phyloP scores from a whole-genome alignment of 805 yeast species.

The Ogataea methylovora region DNA sequence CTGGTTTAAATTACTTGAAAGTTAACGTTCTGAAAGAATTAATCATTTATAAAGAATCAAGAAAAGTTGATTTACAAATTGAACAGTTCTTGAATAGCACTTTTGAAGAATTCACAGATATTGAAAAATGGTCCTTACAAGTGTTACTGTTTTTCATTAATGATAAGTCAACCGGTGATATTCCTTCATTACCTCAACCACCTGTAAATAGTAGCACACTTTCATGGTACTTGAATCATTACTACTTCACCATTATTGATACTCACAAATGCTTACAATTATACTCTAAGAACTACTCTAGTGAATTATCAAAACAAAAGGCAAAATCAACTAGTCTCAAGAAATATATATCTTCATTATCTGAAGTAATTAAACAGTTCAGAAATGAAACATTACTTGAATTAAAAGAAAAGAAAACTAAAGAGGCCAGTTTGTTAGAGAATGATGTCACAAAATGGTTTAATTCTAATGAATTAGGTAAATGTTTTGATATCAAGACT shows the following conservation, averaged over 20 bases:
- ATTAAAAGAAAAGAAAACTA: constrained; percentile 7
- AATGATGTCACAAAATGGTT: constrained; percentile 11
- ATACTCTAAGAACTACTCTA: constrained; percentile 1
- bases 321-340: neutral
- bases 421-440: constrained; percentile 6
- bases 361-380: constrained; percentile 4
- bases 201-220: neutral
- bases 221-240: too few relatives aligned
- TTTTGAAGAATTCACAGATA: neutral
- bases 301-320: neutral
- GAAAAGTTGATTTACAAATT: constrained; percentile 16
- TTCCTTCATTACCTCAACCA: neutral
- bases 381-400: constrained; percentile 9
- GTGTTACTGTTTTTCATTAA: neutral
- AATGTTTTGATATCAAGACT: constrained; percentile 11
- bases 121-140: neutral
- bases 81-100: constrained; percentile 4
- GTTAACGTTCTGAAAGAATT: constrained; percentile 32
- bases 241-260: constrained; percentile 15
- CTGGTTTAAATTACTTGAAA: constrained; percentile 24
- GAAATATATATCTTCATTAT: constrained; percentile 1
- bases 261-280: constrained; percentile 13
- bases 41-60: constrained; percentile 27
- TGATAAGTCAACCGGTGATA: neutral
- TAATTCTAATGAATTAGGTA: constrained; percentile 7